These are phyloP conservation scores for Ichthyophthirius multifiliis DNA, from an alignment of 169 alveolate species.

Conservation along the genomic window DNA sequence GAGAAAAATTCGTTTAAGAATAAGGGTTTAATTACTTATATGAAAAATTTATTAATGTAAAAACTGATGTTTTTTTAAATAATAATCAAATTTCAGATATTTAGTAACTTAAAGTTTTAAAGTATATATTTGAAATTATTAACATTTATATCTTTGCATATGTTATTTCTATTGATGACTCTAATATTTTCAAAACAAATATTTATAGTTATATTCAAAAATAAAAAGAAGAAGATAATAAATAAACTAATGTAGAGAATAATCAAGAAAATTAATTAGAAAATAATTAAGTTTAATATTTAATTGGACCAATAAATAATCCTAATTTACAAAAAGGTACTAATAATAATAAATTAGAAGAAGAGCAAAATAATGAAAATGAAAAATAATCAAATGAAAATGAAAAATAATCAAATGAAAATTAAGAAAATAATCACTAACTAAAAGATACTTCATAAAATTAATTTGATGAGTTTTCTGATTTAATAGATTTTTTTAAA, in stretches of 20 bases:
- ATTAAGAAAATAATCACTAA: not conserved
- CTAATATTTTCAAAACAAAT: not conserved
- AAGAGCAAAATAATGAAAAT: not conserved
- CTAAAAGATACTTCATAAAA: not conserved
- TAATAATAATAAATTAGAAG: not conserved
- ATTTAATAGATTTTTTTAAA: not conserved
- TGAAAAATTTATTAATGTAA: not conserved
- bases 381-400: not conserved
- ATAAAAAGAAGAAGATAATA: not conserved
- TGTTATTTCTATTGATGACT: not conserved
- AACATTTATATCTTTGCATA: not conserved
- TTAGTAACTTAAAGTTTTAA: not conserved
- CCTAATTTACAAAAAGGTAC: not conserved
- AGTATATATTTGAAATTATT: not conserved
- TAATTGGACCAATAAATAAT: not conserved
- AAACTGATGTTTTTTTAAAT: not conserved
- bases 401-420: not conserved
- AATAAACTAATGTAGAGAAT: not conserved
- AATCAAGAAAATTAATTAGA: not conserved
- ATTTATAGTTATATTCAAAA: not conserved
- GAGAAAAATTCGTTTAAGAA: conserved; percentile 1
- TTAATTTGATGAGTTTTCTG: not conserved
- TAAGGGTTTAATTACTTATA: not conserved
- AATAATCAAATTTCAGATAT: not conserved
- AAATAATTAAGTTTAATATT: not conserved